Percentiles rank a stretch among this genome's conserved stretches.
Evolutionary conservation across 2,329 filamentous ascomycete species (phyloP).

Genomic region (Clarireedia hainanense): DNA sequence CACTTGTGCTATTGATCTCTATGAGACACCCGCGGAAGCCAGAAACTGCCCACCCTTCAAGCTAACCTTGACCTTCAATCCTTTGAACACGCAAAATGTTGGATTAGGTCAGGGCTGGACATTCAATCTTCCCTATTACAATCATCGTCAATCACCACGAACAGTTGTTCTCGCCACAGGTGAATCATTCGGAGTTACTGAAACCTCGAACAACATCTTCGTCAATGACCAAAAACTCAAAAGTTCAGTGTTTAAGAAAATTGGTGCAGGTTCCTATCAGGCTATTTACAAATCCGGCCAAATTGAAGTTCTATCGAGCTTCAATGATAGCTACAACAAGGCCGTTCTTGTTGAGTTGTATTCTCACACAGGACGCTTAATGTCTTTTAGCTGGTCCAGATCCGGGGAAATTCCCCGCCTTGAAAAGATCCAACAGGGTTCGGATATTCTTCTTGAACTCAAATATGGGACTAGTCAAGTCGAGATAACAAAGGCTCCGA

Average conservation of each 20-base stretch:
- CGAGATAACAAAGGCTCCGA: not conserved
- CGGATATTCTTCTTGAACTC: slow-evolving; percentile 1
- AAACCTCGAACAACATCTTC: not conserved
- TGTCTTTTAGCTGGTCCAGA: not conserved
- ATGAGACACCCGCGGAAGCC: slow-evolving; percentile 3
- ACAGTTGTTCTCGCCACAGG: not conserved
- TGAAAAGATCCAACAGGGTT: slow-evolving; percentile 2
- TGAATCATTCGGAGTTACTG: slow-evolving; percentile 1
- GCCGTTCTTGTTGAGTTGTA: slow-evolving; percentile 1
- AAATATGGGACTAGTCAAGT: not conserved
- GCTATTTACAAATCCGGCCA: slow-evolving; percentile 1
- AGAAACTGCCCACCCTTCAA: slow-evolving; percentile 5
- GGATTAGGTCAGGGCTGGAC: slow-evolving; percentile 3
- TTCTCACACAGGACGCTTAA: not conserved
- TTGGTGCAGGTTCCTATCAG: not conserved
- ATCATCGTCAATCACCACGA: slow-evolving; percentile 1
- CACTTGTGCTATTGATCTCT: not conserved
- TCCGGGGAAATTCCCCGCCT: not conserved
- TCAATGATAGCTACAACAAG: slow-evolving; percentile 1
- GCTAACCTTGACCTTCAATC: slow-evolving; percentile 1
- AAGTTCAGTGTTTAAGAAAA: not conserved
- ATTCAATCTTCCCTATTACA: slow-evolving; percentile 2
- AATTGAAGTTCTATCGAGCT: slow-evolving; percentile 1
- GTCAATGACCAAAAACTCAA: slow-evolving; percentile 1
- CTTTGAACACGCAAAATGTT: not conserved